phyloP scores from a whole-genome alignment of 2,329 filamentous ascomycete genomes.

The Neoascochyta sp. region DNA sequence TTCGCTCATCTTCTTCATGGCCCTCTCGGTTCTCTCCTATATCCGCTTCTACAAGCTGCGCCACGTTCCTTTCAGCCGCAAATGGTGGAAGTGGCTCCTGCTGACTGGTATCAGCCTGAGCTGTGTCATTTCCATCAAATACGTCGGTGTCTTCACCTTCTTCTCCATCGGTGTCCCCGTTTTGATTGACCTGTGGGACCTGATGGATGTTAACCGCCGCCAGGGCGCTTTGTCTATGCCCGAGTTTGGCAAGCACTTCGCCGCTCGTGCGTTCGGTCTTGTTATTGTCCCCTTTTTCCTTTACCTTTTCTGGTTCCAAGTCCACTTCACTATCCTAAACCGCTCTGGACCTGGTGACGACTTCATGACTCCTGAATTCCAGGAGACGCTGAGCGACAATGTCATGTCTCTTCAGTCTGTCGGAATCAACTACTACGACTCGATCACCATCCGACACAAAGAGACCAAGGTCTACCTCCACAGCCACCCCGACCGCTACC shows the following conservation, averaged over 20 bases:
- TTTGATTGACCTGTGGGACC: slow-evolving; percentile 88
- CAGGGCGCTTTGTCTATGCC: slow-evolving; percentile 75
- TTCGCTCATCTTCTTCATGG: slow-evolving; percentile 92
- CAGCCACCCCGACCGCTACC: slow-evolving; percentile 85
- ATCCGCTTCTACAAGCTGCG: slow-evolving; percentile 97
- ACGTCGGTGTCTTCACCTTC: slow-evolving; percentile 94
- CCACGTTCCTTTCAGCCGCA: slow-evolving; percentile 82
- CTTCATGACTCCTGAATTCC: slow-evolving; percentile 98
- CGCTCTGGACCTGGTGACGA: slow-evolving; percentile 93
- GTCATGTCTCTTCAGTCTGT: slow-evolving; percentile 83
- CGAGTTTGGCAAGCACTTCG: slow-evolving; percentile 85
- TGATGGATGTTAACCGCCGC: slow-evolving; percentile 82
- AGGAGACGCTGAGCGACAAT: slow-evolving; percentile 95
- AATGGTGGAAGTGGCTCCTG: slow-evolving; percentile 99
- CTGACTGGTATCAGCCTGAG: slow-evolving; percentile 91
- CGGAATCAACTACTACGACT: slow-evolving; percentile 85
- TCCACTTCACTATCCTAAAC: slow-evolving; percentile 87
- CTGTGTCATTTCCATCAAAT: slow-evolving; percentile 98
- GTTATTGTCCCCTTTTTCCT: slow-evolving; percentile 93
- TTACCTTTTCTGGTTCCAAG: slow-evolving; percentile 99
- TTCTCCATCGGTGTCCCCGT: slow-evolving; percentile 95
- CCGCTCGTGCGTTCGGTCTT: slow-evolving; percentile 77
- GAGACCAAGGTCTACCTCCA: slow-evolving; percentile 96
- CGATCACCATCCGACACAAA: slow-evolving; percentile 86
- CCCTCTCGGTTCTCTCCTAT: slow-evolving; percentile 87